Base-by-base conservation (phyloP, 352 stramenopile genomes). In the Phytophthora pisi region DNA sequence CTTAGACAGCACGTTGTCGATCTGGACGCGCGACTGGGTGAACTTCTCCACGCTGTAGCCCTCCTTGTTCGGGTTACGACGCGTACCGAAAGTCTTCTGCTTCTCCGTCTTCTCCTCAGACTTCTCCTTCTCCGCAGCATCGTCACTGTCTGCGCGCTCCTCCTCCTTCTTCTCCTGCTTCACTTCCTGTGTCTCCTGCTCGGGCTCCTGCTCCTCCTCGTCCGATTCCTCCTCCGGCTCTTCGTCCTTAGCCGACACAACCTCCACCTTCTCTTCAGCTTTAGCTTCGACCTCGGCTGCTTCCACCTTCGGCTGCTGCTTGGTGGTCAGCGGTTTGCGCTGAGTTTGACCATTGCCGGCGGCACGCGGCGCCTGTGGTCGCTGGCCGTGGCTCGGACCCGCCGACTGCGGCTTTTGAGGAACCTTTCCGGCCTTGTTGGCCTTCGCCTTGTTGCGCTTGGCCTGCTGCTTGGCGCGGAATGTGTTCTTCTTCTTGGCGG, bases 41-140 rank as follows among this genome's bases (percentile, higher is more conserved):
- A 91, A 91, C 42, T 70, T 80, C 50, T 90, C 75, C 4, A 82
- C 77, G 40, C 71, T 83, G 70, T 96, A 93, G 11, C 47, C 57
- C 38, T 86, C 85, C 66, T 94, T 96, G 77, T 94, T 96, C 1
- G 88, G 88, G 62, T 95, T 95, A 52, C 85, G 84, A 28, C 88
- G 88, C 15, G 88, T 92, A 28, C 87, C 87, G 67, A 92, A 91
- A 28, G 63, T 31, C 40, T 76, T 66, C 1, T 42, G 2, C 38
- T 68, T 78, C 46, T 52, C 20, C 46, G 23, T 18, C n/a, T 40
- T 24, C 34, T 54, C 47, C 46, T 52, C 20, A 23, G 23, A 10
- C n/a, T 40, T 24, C 34, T 54, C 47, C 2, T 57, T 42, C 3
- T 56, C 55, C 11, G 47, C 57, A n/a, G 61, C 55, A 51, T 65